These are phyloP conservation scores for Lepiota subincarnata DNA, from an alignment of 768 basidiomycete species.

Conservation along the genomic window DNA sequence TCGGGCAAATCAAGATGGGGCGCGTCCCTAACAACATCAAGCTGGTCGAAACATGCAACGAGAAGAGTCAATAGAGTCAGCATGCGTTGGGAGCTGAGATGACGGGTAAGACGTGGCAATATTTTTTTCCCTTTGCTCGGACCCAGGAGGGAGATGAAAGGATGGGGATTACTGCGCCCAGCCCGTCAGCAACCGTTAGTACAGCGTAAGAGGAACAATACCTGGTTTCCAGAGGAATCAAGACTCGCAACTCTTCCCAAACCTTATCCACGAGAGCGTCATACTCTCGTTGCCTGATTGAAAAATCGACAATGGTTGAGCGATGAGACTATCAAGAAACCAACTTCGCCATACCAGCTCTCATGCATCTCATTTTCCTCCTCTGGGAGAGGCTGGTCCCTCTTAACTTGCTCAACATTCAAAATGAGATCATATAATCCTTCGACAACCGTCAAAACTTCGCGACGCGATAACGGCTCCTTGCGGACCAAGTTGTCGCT, in stretches of 20 bases:
- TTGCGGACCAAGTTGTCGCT: conserved; percentile 57
- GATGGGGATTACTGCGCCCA: conserved; percentile 77
- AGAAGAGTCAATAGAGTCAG: conserved; percentile 86
- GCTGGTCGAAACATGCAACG: conserved; percentile 89
- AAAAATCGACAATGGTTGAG: conserved; percentile 1
- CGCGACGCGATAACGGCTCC: conserved; percentile 75
- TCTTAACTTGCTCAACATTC: conserved; percentile 77
- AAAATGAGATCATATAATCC: conserved; percentile 81
- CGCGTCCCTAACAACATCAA: conserved; percentile 85
- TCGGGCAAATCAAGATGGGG: conserved; percentile 64
- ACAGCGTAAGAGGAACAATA: conserved; percentile 24
- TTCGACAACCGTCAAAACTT: conserved; percentile 78
- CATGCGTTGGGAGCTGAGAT: conserved; percentile 74
- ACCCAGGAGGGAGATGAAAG: conserved; percentile 87
- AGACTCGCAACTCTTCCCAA: conserved; percentile 82
- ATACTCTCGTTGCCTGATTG: conserved; percentile 53
- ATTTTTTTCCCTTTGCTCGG: conserved; percentile 92
- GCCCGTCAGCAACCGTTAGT: neutral
- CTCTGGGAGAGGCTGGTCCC: conserved; percentile 70
- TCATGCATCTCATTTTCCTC: conserved; percentile 40
- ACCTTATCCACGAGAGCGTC: conserved; percentile 59
- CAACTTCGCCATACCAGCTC: conserved; percentile 39
- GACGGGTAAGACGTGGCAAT: conserved; percentile 82
- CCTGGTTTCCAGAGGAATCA: conserved; percentile 93
- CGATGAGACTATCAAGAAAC: neutral